A percentile compares a stretch with the other conserved stretches of the same genome.
phyloP scores from a whole-genome alignment of 179 eudicot species.

The Spergularia azorica region DNA sequence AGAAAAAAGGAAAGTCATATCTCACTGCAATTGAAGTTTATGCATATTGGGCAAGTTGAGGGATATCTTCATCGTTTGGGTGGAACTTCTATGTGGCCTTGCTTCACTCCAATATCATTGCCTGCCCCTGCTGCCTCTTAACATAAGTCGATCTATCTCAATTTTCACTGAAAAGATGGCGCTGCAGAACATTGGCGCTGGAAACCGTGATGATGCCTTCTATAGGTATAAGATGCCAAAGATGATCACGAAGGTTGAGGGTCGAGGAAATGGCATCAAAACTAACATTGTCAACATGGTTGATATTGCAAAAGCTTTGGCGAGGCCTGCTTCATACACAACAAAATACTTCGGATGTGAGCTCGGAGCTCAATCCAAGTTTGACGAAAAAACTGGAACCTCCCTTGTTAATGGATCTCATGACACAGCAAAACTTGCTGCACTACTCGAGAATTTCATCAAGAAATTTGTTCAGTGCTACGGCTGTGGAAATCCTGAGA shows the following conservation, averaged over 20 bases:
- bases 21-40: conserved; percentile 41
- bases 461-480: conserved; percentile 80
- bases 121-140: conserved; percentile 29
- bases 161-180: conserved; percentile 47
- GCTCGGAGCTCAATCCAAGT: conserved; percentile 82
- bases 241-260: conserved; percentile 79
- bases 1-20: conserved; percentile 46
- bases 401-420: conserved; percentile 78
- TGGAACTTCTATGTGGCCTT: conserved; percentile 46
- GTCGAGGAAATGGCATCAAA: conserved; percentile 82
- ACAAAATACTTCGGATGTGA: conserved; percentile 78
- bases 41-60: conserved; percentile 52
- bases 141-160: conserved; percentile 24
- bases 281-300: conserved; percentile 82
- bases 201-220: conserved; percentile 84
- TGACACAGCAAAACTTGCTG: conserved; percentile 69
- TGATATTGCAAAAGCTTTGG: conserved; percentile 78
- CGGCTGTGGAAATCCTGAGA: conserved; percentile 84
- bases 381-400: conserved; percentile 69
- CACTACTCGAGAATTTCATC: conserved; percentile 75
- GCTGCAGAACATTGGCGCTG: conserved; percentile 72
- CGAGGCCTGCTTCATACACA: conserved; percentile 70
- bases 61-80: conserved; percentile 34
- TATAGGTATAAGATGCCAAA: conserved; percentile 86
- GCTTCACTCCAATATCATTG: conserved; percentile 11